Conservation (phyloP, 305 asterid species). For the Fraxinus angustifolia region DNA sequence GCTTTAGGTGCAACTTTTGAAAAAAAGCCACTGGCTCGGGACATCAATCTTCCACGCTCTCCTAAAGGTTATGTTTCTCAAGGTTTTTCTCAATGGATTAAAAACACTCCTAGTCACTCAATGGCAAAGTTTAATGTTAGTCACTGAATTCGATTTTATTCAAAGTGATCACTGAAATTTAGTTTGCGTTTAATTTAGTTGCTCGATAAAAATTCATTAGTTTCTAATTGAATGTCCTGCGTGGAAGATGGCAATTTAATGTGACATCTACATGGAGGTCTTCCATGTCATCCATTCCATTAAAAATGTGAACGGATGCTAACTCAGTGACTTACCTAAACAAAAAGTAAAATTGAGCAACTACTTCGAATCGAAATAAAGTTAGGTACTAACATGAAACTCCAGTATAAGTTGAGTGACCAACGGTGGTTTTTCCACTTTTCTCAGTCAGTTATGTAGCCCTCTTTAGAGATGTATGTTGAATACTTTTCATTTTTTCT, state of each 20-base stretch:
- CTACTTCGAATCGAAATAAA: not conserved
- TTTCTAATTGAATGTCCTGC: not conserved
- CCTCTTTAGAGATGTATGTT: not conserved
- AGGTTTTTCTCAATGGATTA: not conserved
- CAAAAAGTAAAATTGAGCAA: not conserved
- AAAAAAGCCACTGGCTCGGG: constrained; percentile 51
- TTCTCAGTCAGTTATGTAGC: not conserved
- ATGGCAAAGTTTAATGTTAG: not conserved
- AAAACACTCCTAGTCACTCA: not conserved
- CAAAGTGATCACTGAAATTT: not conserved
- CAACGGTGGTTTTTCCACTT: not conserved
- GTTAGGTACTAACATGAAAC: not conserved
- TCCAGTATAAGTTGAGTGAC: not conserved
- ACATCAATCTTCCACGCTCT: constrained; percentile 54
- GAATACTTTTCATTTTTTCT: not conserved
- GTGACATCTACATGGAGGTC: not conserved
- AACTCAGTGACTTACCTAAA: not conserved
- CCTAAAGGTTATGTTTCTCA: constrained; percentile 46
- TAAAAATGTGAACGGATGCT: not conserved
- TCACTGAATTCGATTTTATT: not conserved
- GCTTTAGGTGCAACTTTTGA: constrained; percentile 62
- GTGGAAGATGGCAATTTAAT: not conserved
- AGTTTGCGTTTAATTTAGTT: not conserved
- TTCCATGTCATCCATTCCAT: not conserved
- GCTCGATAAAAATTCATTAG: not conserved